A percentile compares a stretch with the other conserved stretches of the same genome.
These are phyloP conservation scores for Acanthamoeba healyi DNA, from an alignment of 208 protist species.

Conservation along the genomic window DNA sequence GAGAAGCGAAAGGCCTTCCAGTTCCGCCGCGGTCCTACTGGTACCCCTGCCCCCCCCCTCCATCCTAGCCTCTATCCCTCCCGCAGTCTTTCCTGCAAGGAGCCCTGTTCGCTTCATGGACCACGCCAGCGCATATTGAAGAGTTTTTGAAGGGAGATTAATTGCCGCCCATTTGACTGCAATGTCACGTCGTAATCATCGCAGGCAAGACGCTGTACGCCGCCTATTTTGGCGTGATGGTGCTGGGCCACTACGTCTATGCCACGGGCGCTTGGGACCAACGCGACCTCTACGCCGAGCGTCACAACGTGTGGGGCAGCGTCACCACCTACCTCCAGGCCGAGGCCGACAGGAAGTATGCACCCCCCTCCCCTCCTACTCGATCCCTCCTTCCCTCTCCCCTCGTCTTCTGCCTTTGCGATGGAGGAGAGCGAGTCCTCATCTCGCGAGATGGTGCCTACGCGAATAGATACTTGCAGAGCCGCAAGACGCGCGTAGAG, in stretches of 20 bases:
- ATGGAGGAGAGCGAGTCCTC: too few species aligned
- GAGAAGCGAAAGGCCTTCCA: constrained; percentile 28
- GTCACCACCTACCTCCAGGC: constrained; percentile 49
- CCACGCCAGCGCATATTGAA: too few species aligned
- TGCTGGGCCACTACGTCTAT: constrained; percentile 27
- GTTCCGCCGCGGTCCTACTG: background rate
- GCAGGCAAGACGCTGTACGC: constrained; percentile 15
- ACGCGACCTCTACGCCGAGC: constrained; percentile 34
- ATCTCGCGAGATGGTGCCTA: too few species aligned
- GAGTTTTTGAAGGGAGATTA: background rate
- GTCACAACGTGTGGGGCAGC: background rate
- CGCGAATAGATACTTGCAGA: constrained; percentile 42
- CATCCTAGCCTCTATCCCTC: background rate
- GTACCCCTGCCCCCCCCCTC: constrained; percentile 3
- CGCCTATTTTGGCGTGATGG: background rate
- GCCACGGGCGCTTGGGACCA: background rate
- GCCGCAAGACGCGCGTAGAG: background rate
- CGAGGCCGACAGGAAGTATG: constrained; percentile 56
- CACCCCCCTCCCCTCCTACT: background rate
- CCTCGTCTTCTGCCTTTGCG: too few species aligned
- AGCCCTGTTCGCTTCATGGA: too few species aligned
- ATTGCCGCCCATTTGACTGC: background rate
- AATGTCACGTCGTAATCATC: background rate
- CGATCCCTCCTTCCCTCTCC: too few species aligned
- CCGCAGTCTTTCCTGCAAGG: too few species aligned